Evolutionary conservation across 805 yeast genomes (phyloP).

Genomic region (Blastobotrys terrestris): DNA sequence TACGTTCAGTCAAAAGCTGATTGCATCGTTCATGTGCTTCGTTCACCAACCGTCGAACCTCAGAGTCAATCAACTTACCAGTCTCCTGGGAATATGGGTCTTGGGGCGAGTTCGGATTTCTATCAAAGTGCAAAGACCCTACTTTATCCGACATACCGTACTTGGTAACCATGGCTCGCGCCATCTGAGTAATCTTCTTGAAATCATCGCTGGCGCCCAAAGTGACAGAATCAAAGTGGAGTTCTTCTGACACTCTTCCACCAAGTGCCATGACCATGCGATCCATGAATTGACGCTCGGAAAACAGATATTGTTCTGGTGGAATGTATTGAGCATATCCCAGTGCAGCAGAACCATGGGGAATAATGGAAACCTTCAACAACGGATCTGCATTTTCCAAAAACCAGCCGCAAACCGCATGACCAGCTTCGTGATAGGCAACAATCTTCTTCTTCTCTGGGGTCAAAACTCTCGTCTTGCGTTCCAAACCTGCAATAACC

Average conservation of each 20-base stretch:
- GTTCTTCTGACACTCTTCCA: slow-evolving; percentile 86
- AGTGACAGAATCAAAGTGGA: slow-evolving; percentile 81
- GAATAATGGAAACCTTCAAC: slow-evolving; percentile 87
- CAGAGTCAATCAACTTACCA: slow-evolving; percentile 58
- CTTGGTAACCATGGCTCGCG: slow-evolving; percentile 80
- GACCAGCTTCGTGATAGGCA: slow-evolving; percentile 96
- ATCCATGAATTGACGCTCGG: slow-evolving; percentile 69
- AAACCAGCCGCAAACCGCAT: slow-evolving; percentile 94
- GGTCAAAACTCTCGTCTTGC: slow-evolving; percentile 70
- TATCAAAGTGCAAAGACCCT: slow-evolving; percentile 57
- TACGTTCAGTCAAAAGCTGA: slow-evolving; percentile 50
- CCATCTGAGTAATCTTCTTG: slow-evolving; percentile 84
- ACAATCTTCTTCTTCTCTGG: slow-evolving; percentile 79
- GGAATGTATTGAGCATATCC: slow-evolving; percentile 97
- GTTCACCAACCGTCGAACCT: slow-evolving; percentile 59
- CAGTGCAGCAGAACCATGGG: slow-evolving; percentile 89
- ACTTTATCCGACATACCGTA: slow-evolving; percentile 82
- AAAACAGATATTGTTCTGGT: slow-evolving; percentile 74
- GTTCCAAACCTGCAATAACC: slow-evolving; percentile 90
- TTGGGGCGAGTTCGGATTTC: slow-evolving; percentile 31
- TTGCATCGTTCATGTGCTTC: slow-evolving; percentile 60
- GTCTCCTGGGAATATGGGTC: slow-evolving; percentile 73
- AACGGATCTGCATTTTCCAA: slow-evolving; percentile 83
- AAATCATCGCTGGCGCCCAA: slow-evolving; percentile 92
- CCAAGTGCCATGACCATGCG: slow-evolving; percentile 93